A percentile compares a stretch with the other conserved stretches of the same genome.
phyloP scores from a whole-genome alignment of 1,284 basidiomycete species.

The Exobasidium rhododendri region DNA sequence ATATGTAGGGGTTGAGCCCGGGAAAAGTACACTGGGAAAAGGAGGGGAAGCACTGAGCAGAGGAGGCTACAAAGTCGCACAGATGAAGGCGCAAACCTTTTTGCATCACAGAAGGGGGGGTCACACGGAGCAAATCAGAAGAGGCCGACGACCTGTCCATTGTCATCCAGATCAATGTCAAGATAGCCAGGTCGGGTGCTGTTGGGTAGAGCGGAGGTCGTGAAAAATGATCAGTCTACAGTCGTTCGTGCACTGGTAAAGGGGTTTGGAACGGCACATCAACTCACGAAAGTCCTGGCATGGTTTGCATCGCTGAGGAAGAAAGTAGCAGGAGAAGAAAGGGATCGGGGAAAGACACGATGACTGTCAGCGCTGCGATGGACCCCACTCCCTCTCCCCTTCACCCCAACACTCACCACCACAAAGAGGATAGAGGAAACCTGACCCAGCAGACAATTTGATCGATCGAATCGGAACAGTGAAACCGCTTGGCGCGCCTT shows the following conservation, averaged over 20 bases:
- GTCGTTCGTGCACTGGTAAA: too few relatives aligned
- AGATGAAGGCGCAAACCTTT: background rate
- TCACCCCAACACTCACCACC: too few relatives aligned
- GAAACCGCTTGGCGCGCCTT: constrained; percentile 60
- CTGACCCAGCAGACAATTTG: constrained; percentile 84
- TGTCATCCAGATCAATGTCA: constrained; percentile 51
- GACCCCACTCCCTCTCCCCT: too few relatives aligned
- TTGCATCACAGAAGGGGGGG: background rate
- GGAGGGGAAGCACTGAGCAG: background rate
- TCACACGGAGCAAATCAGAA: too few relatives aligned
- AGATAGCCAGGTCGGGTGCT: constrained; percentile 73
- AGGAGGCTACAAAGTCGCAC: background rate
- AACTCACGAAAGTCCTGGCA: constrained; percentile 96
- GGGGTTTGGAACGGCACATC: too few relatives aligned
- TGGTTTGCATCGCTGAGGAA: constrained; percentile 88
- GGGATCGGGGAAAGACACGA: too few relatives aligned
- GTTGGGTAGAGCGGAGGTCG: too few relatives aligned
- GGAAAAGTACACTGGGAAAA: background rate
- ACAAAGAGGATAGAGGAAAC: constrained; percentile 85
- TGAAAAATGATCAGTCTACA: too few relatives aligned
- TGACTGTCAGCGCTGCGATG: background rate
- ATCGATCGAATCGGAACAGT: constrained; percentile 88
- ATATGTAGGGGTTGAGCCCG: constrained; percentile 1
- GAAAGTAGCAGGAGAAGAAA: too few relatives aligned
- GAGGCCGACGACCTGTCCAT: constrained; percentile 56